phyloP scores from a whole-genome alignment of 176 grass and related monocot genomes.

The Zizania latifolia region DNA sequence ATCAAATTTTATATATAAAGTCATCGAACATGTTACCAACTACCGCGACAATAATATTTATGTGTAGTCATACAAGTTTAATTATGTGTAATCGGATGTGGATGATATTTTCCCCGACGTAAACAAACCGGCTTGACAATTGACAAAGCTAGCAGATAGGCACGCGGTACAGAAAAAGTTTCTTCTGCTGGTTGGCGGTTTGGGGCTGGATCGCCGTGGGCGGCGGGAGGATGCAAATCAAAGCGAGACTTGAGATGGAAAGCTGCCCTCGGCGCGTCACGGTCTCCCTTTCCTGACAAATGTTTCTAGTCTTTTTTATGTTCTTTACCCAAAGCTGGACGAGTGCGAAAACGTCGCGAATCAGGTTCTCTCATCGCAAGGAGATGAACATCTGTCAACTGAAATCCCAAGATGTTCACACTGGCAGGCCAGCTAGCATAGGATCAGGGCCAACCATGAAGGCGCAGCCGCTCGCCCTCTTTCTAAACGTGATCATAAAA shows the following conservation, averaged over 20 bases:
- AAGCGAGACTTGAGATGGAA: neutral
- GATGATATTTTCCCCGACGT: too few relatives aligned
- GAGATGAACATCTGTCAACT: neutral
- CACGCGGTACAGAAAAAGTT: neutral
- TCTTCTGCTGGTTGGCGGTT: neutral
- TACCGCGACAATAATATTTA: too few relatives aligned
- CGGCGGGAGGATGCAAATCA: neutral
- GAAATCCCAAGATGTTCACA: conserved; percentile 14
- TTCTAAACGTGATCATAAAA: too few relatives aligned
- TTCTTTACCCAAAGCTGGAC: neutral
- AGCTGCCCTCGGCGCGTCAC: neutral
- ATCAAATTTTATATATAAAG: too few relatives aligned
- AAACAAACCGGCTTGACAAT: neutral
- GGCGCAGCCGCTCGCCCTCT: too few relatives aligned
- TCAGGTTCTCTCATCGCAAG: conserved; percentile 2
- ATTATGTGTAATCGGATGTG: too few relatives aligned
- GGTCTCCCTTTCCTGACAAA: neutral
- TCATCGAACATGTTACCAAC: too few relatives aligned
- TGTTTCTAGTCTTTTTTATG: neutral
- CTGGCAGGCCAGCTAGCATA: neutral
- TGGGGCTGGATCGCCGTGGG: neutral
- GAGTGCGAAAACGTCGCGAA: neutral
- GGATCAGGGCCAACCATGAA: too few relatives aligned
- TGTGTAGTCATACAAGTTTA: too few relatives aligned
- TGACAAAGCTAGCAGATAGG: neutral